Conservation (phyloP, 192 early-diverging fungal species). For the Phycomyces nitens region DNA sequence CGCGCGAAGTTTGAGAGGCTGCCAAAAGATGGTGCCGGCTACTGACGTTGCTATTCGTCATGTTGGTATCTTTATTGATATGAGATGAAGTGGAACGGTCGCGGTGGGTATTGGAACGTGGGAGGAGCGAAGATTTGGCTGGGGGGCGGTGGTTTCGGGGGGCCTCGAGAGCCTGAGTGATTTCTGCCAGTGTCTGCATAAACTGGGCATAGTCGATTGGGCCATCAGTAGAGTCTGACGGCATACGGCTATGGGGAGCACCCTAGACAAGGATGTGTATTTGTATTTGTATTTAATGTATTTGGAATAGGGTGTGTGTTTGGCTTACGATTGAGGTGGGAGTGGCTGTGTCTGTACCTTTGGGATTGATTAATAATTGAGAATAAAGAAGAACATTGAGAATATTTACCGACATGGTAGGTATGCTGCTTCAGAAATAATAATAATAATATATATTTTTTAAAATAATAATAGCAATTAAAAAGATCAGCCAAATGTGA, state of each 20-base stretch:
- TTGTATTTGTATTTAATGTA: not conserved
- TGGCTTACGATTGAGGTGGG: too few relatives aligned
- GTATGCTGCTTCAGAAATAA: conserved; percentile 3
- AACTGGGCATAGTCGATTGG: conserved; percentile 4
- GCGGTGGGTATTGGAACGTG: not conserved
- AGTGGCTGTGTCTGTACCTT: too few relatives aligned
- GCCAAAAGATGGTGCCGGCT: too few relatives aligned
- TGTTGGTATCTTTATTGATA: too few relatives aligned
- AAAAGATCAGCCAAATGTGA: not conserved
- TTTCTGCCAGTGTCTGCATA: conserved; percentile 12
- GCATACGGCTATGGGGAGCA: not conserved
- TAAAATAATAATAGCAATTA: too few relatives aligned
- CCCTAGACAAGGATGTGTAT: not conserved
- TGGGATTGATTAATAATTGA: too few relatives aligned
- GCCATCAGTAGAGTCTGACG: not conserved
- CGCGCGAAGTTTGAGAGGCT: too few relatives aligned
- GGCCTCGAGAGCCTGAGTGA: conserved; percentile 14
- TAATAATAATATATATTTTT: not conserved
- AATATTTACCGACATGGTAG: conserved; percentile 16
- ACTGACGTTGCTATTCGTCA: too few relatives aligned
- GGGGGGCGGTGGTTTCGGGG: not conserved
- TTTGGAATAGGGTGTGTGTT: too few relatives aligned
- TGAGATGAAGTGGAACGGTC: not conserved
- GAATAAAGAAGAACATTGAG: too few relatives aligned
- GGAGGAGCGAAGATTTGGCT: not conserved